These are phyloP conservation scores for Castanea crenata DNA, from an alignment of 306 rosid genomes.

Conservation along the genomic window DNA sequence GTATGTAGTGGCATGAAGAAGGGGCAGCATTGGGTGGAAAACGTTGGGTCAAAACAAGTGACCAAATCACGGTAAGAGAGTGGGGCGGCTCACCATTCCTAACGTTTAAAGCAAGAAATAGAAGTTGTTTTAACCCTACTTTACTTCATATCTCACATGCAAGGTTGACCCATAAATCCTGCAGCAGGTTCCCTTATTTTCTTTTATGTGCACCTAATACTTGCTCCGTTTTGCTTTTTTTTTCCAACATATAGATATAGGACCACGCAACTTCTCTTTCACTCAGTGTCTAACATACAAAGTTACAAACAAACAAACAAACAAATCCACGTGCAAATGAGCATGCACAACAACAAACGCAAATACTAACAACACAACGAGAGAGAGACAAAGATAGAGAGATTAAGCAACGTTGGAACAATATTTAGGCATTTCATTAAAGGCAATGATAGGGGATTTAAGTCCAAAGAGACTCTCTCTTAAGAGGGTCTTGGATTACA, in stretches of 20 bases:
- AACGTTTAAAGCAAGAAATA: conserved; percentile 26
- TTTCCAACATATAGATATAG: neutral
- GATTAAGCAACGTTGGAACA: neutral
- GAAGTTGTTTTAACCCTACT: neutral
- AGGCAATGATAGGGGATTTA: conserved; percentile 8
- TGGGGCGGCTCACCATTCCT: neutral
- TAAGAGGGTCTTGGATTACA: conserved; percentile 66
- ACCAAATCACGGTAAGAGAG: neutral
- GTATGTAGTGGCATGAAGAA: neutral
- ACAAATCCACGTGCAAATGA: neutral
- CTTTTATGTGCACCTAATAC: neutral
- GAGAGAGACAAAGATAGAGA: neutral
- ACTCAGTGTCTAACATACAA: neutral
- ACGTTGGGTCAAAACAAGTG: neutral
- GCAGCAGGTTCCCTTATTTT: neutral
- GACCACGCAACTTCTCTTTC: neutral
- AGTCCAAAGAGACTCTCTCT: conserved; percentile 65
- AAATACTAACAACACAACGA: neutral
- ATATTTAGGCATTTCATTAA: neutral
- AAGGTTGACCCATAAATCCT: conserved; percentile 44
- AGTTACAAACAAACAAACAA: neutral
- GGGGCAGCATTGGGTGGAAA: too few species aligned
- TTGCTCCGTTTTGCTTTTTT: neutral
- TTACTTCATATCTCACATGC: conserved; percentile 40
- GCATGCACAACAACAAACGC: neutral